Base-by-base conservation (phyloP, 2,329 filamentous ascomycete genomes). In the Seiridium cupressi region DNA sequence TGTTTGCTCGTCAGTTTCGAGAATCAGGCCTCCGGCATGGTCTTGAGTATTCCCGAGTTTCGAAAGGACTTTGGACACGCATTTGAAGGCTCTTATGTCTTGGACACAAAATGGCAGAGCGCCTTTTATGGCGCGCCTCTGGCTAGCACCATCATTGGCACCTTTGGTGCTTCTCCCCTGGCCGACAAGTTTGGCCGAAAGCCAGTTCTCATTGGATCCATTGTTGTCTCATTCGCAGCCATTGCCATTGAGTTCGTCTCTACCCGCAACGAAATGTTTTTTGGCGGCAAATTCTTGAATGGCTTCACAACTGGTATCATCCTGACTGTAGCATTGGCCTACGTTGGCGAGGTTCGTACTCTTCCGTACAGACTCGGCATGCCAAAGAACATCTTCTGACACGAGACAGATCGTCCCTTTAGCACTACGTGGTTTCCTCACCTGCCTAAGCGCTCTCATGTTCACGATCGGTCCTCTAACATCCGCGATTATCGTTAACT, bases 221-320 rank as follows among this genome's bases (percentile, higher is more conserved):
- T 76, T 1, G 47, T 69, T 18, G 60, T 76, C n/a, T 67, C 70
- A 10, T 73, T 72, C 53, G 70, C 65, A 5, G 73, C 72, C 10
- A 64, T 75, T 13, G 72, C 70, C 1, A 65, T 76, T 59, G 73
- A 76, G 63, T 73, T 76, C 44, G 64, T 73, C 9, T 65, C 74
- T 2, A 75, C 73, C 4, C 70, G 70, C 0, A 73, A 74, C 34
- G 68, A 65, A n/a, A 61, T 74, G 44, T 76, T 76, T 62, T 76
- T 76, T 40, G 72, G 68, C 9, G 74, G 73, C 40, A 77, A 76
- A 60, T 74, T 75, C 54, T 56, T 77, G 32, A 74, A 76, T 51
- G 74, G 74, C 4, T 73, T 76, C 57, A 68, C 71, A 0, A 63
- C 58, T 10, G 65, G 64, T 10, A 49, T 61, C 9, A 11, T 67